Base-by-base conservation (phyloP, 2,329 filamentous ascomycete species). In the Knufia fluminis region DNA sequence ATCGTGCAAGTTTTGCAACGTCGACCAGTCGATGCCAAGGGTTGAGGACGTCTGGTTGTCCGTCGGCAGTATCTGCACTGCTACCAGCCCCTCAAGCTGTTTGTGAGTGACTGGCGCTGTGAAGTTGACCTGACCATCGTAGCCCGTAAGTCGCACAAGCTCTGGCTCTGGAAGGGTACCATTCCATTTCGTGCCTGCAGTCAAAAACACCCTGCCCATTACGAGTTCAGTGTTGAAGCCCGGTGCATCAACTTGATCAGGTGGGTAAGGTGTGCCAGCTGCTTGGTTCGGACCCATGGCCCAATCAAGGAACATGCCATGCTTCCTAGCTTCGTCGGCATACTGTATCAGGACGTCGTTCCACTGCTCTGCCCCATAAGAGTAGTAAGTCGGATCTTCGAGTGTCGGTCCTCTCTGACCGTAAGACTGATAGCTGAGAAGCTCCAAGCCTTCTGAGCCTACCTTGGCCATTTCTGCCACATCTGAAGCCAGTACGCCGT, bases 251-350 rank as follows among this genome's bases (percentile, higher is more conserved):
- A 28, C 26, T 12, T 12, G 57, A 49, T 36, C 50, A 39, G 14
- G 23, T 12, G 38, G 45, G 26, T 14, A 44, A 4, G 22, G 17
- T 14, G 7, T 14, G 22, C n/a, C 19, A 39, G 35, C 19, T 6
- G 35, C 74, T 55, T 73, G 68, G 51, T 72, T 72, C 0, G 72
- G 67, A 0, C 72, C 73, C 1, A 75, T 42, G 0, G 68, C 61
- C 54, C 73, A 71, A 53, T 76, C 72, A 56, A 76, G 64, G 3
- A 68, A 48, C 8, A 74, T 39, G 0, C 60, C 66, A 16, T 63
- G 51, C 0, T 70, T 65, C 14, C 64, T 59, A 9, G 60, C 55
- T 1, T 68, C 66, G 47, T 66, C 48, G 10, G 67, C 45, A 4
- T 61, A 53, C 7, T 54, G 54, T 17, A 59, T 50, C 42, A 63